Evolutionary conservation across 345 rosid genomes (phyloP), one percentile per base, ranked within the genome.

Genomic region (Euphorbia tirucalli): DNA sequence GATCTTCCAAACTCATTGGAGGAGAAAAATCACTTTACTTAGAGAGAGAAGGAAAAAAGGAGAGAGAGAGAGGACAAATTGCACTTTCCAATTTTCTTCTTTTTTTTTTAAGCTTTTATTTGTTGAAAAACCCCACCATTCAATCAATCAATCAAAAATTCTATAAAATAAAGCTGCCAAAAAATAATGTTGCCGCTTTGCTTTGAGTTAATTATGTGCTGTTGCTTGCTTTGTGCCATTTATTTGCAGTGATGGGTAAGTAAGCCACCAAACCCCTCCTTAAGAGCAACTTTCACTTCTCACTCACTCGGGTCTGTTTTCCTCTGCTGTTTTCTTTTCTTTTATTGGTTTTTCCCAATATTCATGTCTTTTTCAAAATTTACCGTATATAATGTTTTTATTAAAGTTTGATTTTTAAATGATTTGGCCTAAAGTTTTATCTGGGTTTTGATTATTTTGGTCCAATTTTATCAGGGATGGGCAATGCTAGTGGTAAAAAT

Each of bases 1-100:
- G 75, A 83, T 81, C 87, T 86, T 88, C 92, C 92, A 67, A 86
- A 81, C 78, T 84, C 88, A 80, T 84, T 81, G 92, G 92, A 88
- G 89, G 75, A 69, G 52, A 54, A 56, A 62, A 56, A 46, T 49
- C 37, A 62, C 31, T 67, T 19, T 73, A 62, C 5, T 32, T 46
- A 25, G n/a, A 61, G 52, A 66, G 18, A 54, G 22, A 21, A 66
- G 63, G 7, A 35, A 35, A 35, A 35, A n/a, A n/a, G n/a, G 37
- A 71, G 70, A 52, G 44, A 68, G 22, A 44, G 67, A 63, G 73
- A 64, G 60, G 75, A 74, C 83, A 76, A 72, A 77, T 50, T 80
- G 78, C 75, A 73, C 82, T 79, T 83, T 77, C 81, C 43, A 67
- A 0, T 46, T 46, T 46, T 46, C 52, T 11, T 46, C 11, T 46